Conservation (phyloP, 164 flowering plant genomes). For the Magnolia officinalis region DNA sequence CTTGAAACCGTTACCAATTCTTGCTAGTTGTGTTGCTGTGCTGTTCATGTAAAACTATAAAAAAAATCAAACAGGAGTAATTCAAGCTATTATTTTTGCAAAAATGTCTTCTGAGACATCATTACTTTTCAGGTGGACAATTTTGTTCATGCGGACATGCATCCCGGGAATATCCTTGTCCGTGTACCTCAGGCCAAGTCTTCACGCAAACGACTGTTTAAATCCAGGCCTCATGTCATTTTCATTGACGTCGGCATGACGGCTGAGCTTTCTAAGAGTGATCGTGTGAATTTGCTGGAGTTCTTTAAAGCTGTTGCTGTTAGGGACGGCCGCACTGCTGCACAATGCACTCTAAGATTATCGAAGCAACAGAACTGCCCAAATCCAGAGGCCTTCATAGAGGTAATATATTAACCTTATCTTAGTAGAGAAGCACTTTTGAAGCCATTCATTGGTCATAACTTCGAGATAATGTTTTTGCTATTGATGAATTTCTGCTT, state of each 20-base stretch:
- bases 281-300: constrained; percentile 21
- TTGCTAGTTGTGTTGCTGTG: too few relatives aligned
- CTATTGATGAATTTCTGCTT: too few relatives aligned
- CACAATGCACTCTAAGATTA: constrained; percentile 21
- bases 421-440: too few relatives aligned
- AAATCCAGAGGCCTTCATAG: constrained; percentile 24
- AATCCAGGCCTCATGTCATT: constrained; percentile 24
- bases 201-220: constrained; percentile 17
- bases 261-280: constrained; percentile 23
- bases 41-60: too few relatives aligned
- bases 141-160: constrained; percentile 94
- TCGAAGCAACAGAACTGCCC: constrained; percentile 26
- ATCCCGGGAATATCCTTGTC: constrained; percentile 90
- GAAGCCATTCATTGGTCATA: too few relatives aligned
- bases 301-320: constrained; percentile 25
- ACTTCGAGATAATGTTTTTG: too few relatives aligned
- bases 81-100: not conserved
- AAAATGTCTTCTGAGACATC: not conserved
- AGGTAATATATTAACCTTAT: constrained; percentile 9
- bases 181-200: constrained; percentile 34
- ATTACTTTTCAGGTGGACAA: constrained; percentile 72
- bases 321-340: constrained; percentile 26
- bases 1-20: too few relatives aligned
- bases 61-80: not conserved
- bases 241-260: constrained; percentile 31